These are phyloP conservation scores for Acacia melanoxylon DNA, from an alignment of 306 rosid genomes.

Conservation along the genomic window DNA sequence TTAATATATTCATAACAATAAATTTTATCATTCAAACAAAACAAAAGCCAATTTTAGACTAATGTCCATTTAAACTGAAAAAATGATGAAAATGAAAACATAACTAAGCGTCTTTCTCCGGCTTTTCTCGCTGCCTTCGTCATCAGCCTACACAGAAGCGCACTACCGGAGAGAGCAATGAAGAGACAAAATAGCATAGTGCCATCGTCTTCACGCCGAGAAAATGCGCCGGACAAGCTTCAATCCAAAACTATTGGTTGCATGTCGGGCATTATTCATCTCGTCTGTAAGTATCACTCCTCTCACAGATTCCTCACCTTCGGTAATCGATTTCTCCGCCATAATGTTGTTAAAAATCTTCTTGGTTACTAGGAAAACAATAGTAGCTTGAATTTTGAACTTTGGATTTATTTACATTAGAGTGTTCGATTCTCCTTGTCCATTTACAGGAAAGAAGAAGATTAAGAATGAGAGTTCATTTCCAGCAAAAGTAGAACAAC, in stretches of 20 bases:
- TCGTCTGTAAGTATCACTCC: constrained; percentile 54
- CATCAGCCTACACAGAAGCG: not conserved
- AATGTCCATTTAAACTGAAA: not conserved
- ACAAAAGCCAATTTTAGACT: not conserved
- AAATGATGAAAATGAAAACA: not conserved
- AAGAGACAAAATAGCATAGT: constrained; percentile 52
- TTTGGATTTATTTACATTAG: not conserved
- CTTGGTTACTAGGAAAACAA: not conserved
- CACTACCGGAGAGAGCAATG: constrained; percentile 32
- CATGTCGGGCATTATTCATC: constrained; percentile 79
- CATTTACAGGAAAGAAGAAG: constrained; percentile 61
- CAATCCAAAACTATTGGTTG: constrained; percentile 68
- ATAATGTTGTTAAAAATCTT: not conserved
- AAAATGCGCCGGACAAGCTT: constrained; percentile 54
- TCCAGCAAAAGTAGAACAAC: not conserved
- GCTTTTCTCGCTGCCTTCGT: not conserved
- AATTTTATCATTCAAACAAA: not conserved
- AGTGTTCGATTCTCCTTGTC: not conserved
- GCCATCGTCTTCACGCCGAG: constrained; percentile 59
- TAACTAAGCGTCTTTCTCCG: not conserved
- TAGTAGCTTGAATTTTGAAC: not conserved
- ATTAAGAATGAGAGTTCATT: constrained; percentile 25
- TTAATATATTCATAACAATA: no score
- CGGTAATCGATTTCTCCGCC: constrained; percentile 33
- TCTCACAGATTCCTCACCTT: constrained; percentile 71